Evolutionary conservation across 2,329 filamentous ascomycete genomes (phyloP).

Genomic region (Alternaria sp.): DNA sequence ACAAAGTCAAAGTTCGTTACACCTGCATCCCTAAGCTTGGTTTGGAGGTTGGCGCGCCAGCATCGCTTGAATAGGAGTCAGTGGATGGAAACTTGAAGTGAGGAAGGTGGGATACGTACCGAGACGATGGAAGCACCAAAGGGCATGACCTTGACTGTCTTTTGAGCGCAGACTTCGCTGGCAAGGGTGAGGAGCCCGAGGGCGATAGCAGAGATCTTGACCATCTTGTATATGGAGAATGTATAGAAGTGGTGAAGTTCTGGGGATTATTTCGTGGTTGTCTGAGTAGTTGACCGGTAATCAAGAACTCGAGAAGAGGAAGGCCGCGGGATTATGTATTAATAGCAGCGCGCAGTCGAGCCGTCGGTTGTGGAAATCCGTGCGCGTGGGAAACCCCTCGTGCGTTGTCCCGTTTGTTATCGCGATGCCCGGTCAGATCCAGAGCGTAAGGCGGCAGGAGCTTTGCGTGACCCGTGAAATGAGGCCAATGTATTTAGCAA

Average conservation of each 20-base stretch:
- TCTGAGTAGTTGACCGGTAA: background rate
- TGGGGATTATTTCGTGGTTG: background rate
- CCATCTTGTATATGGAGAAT: conserved; percentile 18
- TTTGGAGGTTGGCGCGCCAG: conserved; percentile 46
- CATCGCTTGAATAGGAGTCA: conserved; percentile 34
- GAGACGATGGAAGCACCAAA: conserved; percentile 46
- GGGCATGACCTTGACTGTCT: conserved; percentile 43
- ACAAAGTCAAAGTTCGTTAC: conserved; percentile 45
- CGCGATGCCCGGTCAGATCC: background rate
- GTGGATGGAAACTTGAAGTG: background rate
- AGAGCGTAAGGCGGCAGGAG: background rate
- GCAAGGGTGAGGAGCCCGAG: conserved; percentile 30
- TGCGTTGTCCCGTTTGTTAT: background rate
- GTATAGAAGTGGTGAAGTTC: background rate
- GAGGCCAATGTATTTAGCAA: background rate
- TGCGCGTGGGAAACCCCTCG: background rate
- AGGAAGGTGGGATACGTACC: conserved; percentile 17
- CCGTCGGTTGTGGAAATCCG: background rate
- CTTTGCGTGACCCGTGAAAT: background rate
- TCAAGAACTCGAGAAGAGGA: background rate
- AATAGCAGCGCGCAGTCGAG: background rate
- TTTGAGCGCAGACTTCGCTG: conserved; percentile 25
- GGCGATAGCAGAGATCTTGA: conserved; percentile 26
- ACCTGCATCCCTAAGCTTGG: conserved; percentile 31
- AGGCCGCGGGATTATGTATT: background rate